A percentile compares a stretch with the other conserved stretches of the same genome.
phyloP scores from a whole-genome alignment of 495 filamentous ascomycete species.

The Halenospora varia region DNA sequence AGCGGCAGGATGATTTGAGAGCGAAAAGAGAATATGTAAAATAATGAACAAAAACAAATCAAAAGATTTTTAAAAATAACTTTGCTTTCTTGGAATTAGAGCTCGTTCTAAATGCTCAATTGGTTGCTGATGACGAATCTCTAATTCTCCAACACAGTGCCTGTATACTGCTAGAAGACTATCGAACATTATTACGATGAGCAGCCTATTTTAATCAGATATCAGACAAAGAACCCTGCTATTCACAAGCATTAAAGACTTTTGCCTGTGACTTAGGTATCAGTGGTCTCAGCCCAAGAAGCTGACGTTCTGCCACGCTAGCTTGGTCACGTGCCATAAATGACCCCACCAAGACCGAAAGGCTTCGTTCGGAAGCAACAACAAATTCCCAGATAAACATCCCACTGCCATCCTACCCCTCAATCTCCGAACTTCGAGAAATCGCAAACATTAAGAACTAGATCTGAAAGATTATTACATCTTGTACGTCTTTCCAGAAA shows the following conservation, averaged over 20 bases:
- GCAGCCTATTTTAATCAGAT: too few relatives aligned
- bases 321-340: constrained; percentile 4
- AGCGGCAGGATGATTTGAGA: constrained; percentile 21
- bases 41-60: constrained; percentile 22
- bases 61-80: constrained; percentile 7
- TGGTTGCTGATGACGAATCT: too few relatives aligned
- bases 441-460: not conserved
- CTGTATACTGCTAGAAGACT: too few relatives aligned
- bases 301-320: not conserved
- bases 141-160: too few relatives aligned
- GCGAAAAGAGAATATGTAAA: constrained; percentile 17
- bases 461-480: not conserved
- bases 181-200: too few relatives aligned
- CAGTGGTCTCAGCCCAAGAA: not conserved
- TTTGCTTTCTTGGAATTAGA: too few relatives aligned
- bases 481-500: not conserved
- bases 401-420: constrained; percentile 1
- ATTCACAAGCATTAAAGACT: too few relatives aligned
- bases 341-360: constrained; percentile 13
- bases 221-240: too few relatives aligned
- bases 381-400: constrained; percentile 11
- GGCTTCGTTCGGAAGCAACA: constrained; percentile 8
- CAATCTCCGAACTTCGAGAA: not conserved
- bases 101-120: too few relatives aligned
- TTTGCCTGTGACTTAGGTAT: too few relatives aligned